phyloP scores from a whole-genome alignment of 2,329 filamentous ascomycete species.

The Trichoderma sp. region DNA sequence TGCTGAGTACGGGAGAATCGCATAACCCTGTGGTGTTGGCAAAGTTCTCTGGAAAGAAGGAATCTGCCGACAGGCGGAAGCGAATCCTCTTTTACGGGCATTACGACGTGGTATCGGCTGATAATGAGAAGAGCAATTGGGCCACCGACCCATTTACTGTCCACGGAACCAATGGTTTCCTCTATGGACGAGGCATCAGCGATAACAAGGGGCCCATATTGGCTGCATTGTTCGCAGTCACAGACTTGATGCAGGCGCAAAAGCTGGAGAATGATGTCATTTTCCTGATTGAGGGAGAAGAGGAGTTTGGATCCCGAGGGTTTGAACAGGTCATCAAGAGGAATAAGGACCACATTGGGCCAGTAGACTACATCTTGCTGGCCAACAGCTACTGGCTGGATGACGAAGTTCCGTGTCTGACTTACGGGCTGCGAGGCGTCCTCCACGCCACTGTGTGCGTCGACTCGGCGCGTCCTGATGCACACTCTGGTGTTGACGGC shows the following conservation, averaged over 20 bases:
- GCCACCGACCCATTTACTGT: constrained; percentile 85
- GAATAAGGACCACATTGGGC: constrained; percentile 82
- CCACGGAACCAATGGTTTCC: constrained; percentile 84
- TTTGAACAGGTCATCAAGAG: constrained; percentile 81
- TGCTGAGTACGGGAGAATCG: constrained; percentile 78
- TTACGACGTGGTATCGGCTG: constrained; percentile 94
- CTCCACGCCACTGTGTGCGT: constrained; percentile 91
- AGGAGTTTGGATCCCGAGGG: constrained; percentile 90
- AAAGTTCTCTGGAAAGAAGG: constrained; percentile 77
- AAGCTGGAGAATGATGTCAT: constrained; percentile 83
- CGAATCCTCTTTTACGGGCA: constrained; percentile 96
- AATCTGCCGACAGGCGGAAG: constrained; percentile 69
- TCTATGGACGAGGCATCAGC: constrained; percentile 94
- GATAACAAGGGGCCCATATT: constrained; percentile 98
- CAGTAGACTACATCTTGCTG: constrained; percentile 90
- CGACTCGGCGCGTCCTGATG: constrained; percentile 81
- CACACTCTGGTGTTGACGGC: constrained; percentile 96
- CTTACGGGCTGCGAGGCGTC: constrained; percentile 90
- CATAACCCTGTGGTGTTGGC: constrained; percentile 95
- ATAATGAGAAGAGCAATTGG: constrained; percentile 83
- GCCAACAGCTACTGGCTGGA: constrained; percentile 99
- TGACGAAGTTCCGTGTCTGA: constrained; percentile 92
- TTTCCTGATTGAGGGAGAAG: constrained; percentile 95
- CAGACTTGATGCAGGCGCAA: constrained; percentile 84
- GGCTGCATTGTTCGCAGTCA: constrained; percentile 90